Conservation (phyloP, 1,284 basidiomycete genomes). For the Cutaneotrichosporon cyanovorans region DNA sequence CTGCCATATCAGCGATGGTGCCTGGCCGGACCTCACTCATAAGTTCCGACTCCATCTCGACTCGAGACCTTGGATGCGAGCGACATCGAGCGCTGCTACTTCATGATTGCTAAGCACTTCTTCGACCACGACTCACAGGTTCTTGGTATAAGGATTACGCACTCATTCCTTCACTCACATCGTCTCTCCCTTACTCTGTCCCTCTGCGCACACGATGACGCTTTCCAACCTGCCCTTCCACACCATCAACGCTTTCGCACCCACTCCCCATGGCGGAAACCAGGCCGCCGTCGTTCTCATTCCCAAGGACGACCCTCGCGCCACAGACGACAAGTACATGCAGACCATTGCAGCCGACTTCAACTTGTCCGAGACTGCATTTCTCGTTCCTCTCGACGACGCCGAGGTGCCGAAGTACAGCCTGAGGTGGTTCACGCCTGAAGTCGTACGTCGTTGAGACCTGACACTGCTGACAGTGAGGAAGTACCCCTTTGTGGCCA, state of each 20-base stretch:
- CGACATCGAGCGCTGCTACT: too few relatives aligned
- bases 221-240: slow-evolving; percentile 19
- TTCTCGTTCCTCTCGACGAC: slow-evolving; percentile 16
- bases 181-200: too few relatives aligned
- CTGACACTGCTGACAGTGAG: slow-evolving; percentile 14
- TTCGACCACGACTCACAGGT: too few relatives aligned
- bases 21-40: too few relatives aligned
- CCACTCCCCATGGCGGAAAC: slow-evolving; percentile 31
- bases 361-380: slow-evolving; percentile 36
- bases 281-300: slow-evolving; percentile 38
- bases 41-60: too few relatives aligned
- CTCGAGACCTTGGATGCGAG: too few relatives aligned
- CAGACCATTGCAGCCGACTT: slow-evolving; percentile 28
- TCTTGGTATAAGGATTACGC: too few relatives aligned
- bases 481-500: slow-evolving; percentile 38
- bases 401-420: slow-evolving; percentile 19
- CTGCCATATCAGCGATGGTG: too few relatives aligned
- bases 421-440: slow-evolving; percentile 38
- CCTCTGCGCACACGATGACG: slow-evolving; percentile 4
- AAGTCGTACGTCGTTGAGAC: slow-evolving; percentile 16
- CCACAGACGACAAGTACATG: slow-evolving; percentile 24
- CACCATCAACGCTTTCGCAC: slow-evolving; percentile 33
- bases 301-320: slow-evolving; percentile 18
- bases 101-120: too few relatives aligned
- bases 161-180: too few relatives aligned